Evolutionary conservation across 495 filamentous ascomycete genomes (phyloP), one percentile per base, ranked within the genome.

Genomic region (Copromyces sp.): DNA sequence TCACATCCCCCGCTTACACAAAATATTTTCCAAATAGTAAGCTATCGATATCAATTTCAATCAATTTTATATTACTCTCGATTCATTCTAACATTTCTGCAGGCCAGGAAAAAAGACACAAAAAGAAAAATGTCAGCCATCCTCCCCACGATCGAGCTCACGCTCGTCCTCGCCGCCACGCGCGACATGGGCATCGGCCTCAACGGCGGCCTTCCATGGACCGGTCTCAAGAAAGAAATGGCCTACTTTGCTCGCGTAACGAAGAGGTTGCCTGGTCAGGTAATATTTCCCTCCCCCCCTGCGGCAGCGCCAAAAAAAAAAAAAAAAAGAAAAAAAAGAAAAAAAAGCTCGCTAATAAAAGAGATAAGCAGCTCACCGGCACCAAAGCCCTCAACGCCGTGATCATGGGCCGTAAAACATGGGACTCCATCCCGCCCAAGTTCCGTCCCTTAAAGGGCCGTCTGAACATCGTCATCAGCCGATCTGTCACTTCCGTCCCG

Each of bases 341-440:
- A 24, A 24, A 24, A 24, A 24, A 1, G 24, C 0, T 24, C 1
- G 24, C 24, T 24, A 24, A 24, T 24, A 24, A 24, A 24, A 24
- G 24, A 24, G 24, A 24, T 24, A 24, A 24, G 24, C 39, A 74
- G 73, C 38, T 69, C 53, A 44, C 61, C 38, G 41, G 76, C 59
- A 65, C 53, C 29, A 20, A 74, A n/a, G 74, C 76, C 37, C 59
- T 80, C 20, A 99, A 98, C 78, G 92, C 91, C 0, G 90, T 99
- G 35, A 90, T 99, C 77, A 99, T 99, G 95, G 95, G 95, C 68
- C 92, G 95, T 74, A 97, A 95, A 82, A 98, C 95, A 0, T 99
- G 94, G 90, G 92, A 95, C 38, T 91, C 88, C 61, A 93, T 99
- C 4, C 95, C 95, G 3, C 76, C 81, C 0, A 83, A 82, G 14